These are phyloP conservation scores for Pleurotus eryngii DNA, from an alignment of 768 basidiomycete genomes.

Conservation along the genomic window DNA sequence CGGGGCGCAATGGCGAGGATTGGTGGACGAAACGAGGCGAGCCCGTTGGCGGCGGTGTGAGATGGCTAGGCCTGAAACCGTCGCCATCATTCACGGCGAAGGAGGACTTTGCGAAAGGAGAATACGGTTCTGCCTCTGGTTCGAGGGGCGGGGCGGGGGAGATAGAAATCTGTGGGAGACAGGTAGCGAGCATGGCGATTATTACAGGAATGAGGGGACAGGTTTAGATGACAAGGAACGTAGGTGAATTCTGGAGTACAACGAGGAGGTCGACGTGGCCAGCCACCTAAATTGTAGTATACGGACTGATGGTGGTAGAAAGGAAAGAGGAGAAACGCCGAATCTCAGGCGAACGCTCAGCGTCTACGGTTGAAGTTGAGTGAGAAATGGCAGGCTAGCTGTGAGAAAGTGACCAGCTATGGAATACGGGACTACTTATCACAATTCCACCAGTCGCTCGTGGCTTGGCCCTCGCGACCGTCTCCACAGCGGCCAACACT, in stretches of 20 bases:
- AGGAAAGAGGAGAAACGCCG: slow-evolving; percentile 29
- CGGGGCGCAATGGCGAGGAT: slow-evolving; percentile 49
- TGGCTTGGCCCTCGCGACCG: slow-evolving; percentile 4
- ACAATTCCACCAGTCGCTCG: neutral
- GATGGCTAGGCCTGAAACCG: slow-evolving; percentile 52
- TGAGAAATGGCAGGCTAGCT: slow-evolving; percentile 15
- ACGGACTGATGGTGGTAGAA: slow-evolving; percentile 26
- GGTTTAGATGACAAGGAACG: slow-evolving; percentile 15
- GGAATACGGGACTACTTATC: neutral
- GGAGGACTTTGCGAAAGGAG: slow-evolving; percentile 48
- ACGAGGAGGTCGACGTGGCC: slow-evolving; percentile 40
- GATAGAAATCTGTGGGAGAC: slow-evolving; percentile 67
- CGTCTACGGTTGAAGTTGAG: neutral
- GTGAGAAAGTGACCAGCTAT: slow-evolving; percentile 13
- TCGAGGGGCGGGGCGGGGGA: slow-evolving; percentile 64
- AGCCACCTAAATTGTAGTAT: slow-evolving; percentile 40
- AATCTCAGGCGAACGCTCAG: slow-evolving; percentile 18
- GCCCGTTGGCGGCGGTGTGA: slow-evolving; percentile 51
- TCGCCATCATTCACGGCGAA: slow-evolving; percentile 37
- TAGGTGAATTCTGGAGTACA: neutral
- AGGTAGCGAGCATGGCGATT: slow-evolving; percentile 39
- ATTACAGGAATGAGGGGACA: slow-evolving; percentile 15
- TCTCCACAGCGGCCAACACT: neutral
- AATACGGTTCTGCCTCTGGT: slow-evolving; percentile 50
- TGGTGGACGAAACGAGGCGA: slow-evolving; percentile 39